phyloP scores from a whole-genome alignment of 2,329 filamentous ascomycete genomes.

The Colletotrichum sp. region DNA sequence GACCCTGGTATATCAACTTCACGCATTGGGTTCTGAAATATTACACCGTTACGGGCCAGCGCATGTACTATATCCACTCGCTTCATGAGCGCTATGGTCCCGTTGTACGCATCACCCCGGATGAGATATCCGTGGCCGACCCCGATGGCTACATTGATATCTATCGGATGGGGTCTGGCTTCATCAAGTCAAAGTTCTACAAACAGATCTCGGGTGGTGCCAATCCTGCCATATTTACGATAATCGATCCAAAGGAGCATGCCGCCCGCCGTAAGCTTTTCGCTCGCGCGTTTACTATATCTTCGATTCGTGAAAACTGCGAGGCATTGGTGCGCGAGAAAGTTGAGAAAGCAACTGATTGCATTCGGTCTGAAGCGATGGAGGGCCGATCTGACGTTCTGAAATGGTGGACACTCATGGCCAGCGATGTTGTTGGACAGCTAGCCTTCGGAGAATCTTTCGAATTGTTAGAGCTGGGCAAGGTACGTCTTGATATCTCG shows the following conservation, averaged over 20 bases:
- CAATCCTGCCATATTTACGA: not conserved
- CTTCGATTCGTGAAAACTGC: constrained; percentile 32
- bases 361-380: constrained; percentile 48
- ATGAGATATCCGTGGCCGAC: constrained; percentile 5
- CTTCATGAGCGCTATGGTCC: not conserved
- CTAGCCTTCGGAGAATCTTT: constrained; percentile 63
- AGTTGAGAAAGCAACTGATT: constrained; percentile 42
- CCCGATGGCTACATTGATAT: constrained; percentile 3
- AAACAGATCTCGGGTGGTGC: not conserved
- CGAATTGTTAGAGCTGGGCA: constrained; percentile 52
- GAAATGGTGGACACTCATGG: constrained; percentile 60
- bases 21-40: not conserved
- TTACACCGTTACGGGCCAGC: not conserved
- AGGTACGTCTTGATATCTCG: constrained; percentile 36
- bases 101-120: constrained; percentile 1
- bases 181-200: not conserved
- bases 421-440: constrained; percentile 59
- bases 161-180: constrained; percentile 1
- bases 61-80: constrained; percentile 1
- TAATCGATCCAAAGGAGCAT: not conserved
- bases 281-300: constrained; percentile 42
- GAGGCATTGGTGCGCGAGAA: constrained; percentile 38
- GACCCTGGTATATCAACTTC: constrained; percentile 2
- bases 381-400: constrained; percentile 47
- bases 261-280: constrained; percentile 40